Evolutionary conservation across 2,329 filamentous ascomycete genomes (phyloP).

Genomic region (Diplodia sapinea): DNA sequence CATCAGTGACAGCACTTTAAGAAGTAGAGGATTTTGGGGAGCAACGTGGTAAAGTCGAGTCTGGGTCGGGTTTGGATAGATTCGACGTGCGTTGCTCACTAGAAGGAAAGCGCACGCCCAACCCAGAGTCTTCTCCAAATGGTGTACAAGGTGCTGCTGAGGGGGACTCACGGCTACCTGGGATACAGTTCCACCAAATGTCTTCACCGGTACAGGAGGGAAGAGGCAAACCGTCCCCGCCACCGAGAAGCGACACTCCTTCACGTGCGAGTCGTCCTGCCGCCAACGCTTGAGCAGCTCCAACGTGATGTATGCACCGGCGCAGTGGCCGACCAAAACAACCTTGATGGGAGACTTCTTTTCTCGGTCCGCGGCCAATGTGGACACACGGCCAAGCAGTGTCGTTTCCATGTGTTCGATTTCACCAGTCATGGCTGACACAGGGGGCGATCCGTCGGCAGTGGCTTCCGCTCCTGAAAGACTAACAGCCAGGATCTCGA

Average conservation of each 20-base stretch:
- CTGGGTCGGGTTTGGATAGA: neutral
- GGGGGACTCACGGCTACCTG: conserved; percentile 8
- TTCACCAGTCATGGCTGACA: neutral
- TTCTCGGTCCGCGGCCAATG: neutral
- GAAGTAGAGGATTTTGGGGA: neutral
- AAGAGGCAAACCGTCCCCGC: conserved; percentile 12
- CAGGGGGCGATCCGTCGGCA: conserved; percentile 19
- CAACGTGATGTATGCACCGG: conserved; percentile 7
- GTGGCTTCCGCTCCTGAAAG: conserved; percentile 41
- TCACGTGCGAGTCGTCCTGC: neutral
- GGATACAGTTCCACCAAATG: conserved; percentile 7
- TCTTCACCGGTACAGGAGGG: conserved; percentile 7
- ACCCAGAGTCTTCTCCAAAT: too few relatives aligned
- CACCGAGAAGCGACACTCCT: neutral
- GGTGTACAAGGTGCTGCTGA: neutral
- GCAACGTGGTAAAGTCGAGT: neutral
- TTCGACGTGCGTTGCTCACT: too few relatives aligned
- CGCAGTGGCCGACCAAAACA: conserved; percentile 11
- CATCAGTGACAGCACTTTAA: neutral
- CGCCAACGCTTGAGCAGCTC: conserved; percentile 7
- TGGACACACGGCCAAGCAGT: neutral
- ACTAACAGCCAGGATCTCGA: conserved; percentile 49
- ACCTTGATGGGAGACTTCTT: neutral
- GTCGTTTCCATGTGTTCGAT: neutral
- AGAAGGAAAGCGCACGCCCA: neutral